Evolutionary conservation across 2,329 filamentous ascomycete genomes (phyloP).

Genomic region (Coniochaeta sp.): DNA sequence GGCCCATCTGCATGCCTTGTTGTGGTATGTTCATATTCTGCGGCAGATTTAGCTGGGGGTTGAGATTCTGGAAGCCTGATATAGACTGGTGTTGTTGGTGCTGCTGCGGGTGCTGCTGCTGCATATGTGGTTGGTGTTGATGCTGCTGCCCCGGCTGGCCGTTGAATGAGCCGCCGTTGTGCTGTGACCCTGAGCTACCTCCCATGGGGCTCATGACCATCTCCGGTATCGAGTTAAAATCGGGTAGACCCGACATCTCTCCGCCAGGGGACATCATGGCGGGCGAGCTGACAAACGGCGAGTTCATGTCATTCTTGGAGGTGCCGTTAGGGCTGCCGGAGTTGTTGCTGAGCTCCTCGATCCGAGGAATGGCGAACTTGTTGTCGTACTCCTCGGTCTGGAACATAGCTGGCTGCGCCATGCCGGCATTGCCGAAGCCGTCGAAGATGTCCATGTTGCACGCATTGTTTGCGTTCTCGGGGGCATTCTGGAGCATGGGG

Average conservation of each 20-base stretch:
- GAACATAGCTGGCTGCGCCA: constrained; percentile 45
- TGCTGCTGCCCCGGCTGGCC: constrained; percentile 19
- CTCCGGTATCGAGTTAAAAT: constrained; percentile 43
- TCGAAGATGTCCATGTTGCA: constrained; percentile 56
- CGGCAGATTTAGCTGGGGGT: constrained; percentile 26
- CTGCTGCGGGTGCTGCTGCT: constrained; percentile 20
- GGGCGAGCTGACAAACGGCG: constrained; percentile 46
- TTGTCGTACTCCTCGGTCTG: constrained; percentile 40
- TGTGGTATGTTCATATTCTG: no score
- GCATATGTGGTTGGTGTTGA: constrained; percentile 24
- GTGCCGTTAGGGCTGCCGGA: constrained; percentile 25
- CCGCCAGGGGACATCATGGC: constrained; percentile 44
- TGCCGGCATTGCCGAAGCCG: constrained; percentile 56
- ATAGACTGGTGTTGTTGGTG: constrained; percentile 15
- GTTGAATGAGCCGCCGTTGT: constrained; percentile 14
- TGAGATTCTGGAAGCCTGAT: constrained; percentile 23
- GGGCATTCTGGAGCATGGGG: constrained; percentile 52
- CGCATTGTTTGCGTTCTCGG: constrained; percentile 51
- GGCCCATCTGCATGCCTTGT: no score
- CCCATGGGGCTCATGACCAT: constrained; percentile 46
- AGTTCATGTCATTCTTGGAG: constrained; percentile 35
- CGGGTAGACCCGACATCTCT: constrained; percentile 37
- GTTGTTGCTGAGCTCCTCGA: constrained; percentile 31
- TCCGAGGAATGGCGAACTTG: constrained; percentile 34
- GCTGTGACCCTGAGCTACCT: constrained; percentile 16